phyloP scores from a whole-genome alignment of 208 protist species.

The Phytomonas francai region DNA sequence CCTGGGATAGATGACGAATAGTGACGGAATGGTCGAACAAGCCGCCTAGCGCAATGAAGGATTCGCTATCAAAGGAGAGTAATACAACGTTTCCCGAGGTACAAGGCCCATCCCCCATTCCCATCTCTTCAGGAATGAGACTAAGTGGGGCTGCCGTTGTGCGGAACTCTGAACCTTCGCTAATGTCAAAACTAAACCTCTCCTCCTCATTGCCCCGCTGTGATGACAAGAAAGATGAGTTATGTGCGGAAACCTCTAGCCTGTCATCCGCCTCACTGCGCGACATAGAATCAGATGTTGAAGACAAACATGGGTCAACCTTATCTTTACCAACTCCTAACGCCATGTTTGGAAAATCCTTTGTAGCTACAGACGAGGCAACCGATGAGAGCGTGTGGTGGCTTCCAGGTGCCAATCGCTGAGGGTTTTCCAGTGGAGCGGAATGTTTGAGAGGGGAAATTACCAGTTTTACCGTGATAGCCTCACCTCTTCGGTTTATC shows the following conservation, averaged over 20 bases:
- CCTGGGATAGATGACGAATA: constrained; percentile 43
- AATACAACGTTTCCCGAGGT: constrained; percentile 41
- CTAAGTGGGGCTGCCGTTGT: constrained; percentile 43
- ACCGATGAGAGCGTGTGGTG: neutral
- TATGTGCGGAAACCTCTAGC: neutral
- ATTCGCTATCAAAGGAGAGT: constrained; percentile 52
- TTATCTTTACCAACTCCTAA: neutral
- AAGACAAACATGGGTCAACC: neutral
- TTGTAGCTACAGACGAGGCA: neutral
- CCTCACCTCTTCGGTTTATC: constrained; percentile 16
- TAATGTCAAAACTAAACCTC: constrained; percentile 47
- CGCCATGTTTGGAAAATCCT: neutral
- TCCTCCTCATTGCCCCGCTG: constrained; percentile 10
- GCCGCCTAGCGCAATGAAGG: constrained; percentile 70
- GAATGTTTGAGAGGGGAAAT: neutral
- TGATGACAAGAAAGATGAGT: neutral
- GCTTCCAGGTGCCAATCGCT: neutral
- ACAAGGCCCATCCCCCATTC: constrained; percentile 43
- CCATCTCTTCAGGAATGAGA: constrained; percentile 38
- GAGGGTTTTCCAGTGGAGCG: neutral
- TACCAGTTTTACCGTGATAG: constrained; percentile 10
- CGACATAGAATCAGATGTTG: neutral
- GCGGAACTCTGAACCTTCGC: constrained; percentile 53
- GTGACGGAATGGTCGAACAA: constrained; percentile 79
- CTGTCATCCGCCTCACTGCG: neutral